These are phyloP conservation scores for Xanthoconium purpureum DNA, from an alignment of 768 basidiomycete genomes.

Conservation along the genomic window DNA sequence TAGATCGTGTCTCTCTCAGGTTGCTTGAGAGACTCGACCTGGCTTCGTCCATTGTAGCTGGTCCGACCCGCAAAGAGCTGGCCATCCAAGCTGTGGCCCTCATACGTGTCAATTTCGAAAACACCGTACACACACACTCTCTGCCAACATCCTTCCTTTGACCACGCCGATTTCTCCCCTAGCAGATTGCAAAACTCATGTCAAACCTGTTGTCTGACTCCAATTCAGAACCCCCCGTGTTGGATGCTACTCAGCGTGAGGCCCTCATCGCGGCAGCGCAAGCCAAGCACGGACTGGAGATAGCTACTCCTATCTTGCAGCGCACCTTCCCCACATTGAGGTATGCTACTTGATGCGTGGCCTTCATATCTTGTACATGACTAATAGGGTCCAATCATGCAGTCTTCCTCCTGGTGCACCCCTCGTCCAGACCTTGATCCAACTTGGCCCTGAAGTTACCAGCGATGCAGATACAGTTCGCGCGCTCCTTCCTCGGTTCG, in stretches of 20 bases:
- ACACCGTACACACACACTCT: constrained; percentile 69
- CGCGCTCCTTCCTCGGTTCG: constrained; percentile 70
- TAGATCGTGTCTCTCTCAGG: constrained; percentile 75
- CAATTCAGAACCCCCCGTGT: constrained; percentile 62
- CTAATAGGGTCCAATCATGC: constrained; percentile 14
- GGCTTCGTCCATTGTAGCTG: constrained; percentile 67
- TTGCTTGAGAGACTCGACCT: constrained; percentile 78
- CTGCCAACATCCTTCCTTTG: constrained; percentile 78
- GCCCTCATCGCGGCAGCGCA: constrained; percentile 72
- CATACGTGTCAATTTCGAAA: constrained; percentile 76
- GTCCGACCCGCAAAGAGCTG: constrained; percentile 58
- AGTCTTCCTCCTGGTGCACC: constrained; percentile 68
- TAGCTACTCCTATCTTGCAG: constrained; percentile 68
- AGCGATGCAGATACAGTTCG: constrained; percentile 67
- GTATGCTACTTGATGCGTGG: constrained; percentile 45
- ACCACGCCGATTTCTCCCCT: constrained; percentile 74
- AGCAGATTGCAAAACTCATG: constrained; percentile 76
- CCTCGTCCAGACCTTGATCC: constrained; percentile 70
- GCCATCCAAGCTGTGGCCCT: constrained; percentile 58
- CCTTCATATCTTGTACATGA: constrained; percentile 9
- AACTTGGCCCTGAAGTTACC: constrained; percentile 78
- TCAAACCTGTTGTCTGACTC: constrained; percentile 74
- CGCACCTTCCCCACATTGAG: constrained; percentile 72
- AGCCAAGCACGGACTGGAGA: constrained; percentile 77
- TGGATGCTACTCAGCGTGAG: constrained; percentile 73